These are phyloP conservation scores for Populus hybrid DNA, from an alignment of 441 rosid genomes.

Conservation along the genomic window DNA sequence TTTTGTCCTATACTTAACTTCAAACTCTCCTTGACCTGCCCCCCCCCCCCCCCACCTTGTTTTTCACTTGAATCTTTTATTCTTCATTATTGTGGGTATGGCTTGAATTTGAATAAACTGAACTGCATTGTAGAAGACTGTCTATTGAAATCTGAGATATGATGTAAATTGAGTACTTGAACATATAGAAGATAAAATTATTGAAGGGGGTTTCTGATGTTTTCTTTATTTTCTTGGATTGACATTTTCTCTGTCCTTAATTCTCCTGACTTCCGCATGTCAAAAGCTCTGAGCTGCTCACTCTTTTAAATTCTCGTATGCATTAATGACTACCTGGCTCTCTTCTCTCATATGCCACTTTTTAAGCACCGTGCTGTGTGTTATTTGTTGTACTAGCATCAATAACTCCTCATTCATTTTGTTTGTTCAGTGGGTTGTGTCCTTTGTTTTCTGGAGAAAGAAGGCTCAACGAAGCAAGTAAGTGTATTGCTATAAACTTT, in stretches of 20 bases:
- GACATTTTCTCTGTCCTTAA: too few relatives aligned
- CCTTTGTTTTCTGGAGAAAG: constrained; percentile 75
- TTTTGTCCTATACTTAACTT: too few relatives aligned
- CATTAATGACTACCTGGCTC: background rate
- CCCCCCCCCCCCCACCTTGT: background rate
- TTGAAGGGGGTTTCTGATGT: too few relatives aligned
- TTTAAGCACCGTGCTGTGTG: background rate
- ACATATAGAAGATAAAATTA: too few relatives aligned
- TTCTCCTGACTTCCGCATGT: too few relatives aligned
- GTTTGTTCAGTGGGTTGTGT: constrained; percentile 68
- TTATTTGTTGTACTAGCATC: background rate
- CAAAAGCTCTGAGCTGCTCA: too few relatives aligned
- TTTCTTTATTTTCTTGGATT: too few relatives aligned
- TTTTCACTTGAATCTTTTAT: background rate
- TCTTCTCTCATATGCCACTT: background rate
- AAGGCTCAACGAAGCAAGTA: constrained; percentile 82
- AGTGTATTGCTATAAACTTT: constrained; percentile 25
- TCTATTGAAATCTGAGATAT: background rate
- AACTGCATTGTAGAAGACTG: background rate
- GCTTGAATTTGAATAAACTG: background rate
- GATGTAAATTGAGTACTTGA: background rate
- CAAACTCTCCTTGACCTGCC: background rate
- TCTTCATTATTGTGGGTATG: background rate
- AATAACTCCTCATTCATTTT: background rate
- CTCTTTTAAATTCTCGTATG: background rate